A percentile compares a stretch with the other conserved stretches of the same genome.
Evolutionary conservation across 352 stramenopile species (phyloP).

Genomic region (Globisporangium apiculatum): DNA sequence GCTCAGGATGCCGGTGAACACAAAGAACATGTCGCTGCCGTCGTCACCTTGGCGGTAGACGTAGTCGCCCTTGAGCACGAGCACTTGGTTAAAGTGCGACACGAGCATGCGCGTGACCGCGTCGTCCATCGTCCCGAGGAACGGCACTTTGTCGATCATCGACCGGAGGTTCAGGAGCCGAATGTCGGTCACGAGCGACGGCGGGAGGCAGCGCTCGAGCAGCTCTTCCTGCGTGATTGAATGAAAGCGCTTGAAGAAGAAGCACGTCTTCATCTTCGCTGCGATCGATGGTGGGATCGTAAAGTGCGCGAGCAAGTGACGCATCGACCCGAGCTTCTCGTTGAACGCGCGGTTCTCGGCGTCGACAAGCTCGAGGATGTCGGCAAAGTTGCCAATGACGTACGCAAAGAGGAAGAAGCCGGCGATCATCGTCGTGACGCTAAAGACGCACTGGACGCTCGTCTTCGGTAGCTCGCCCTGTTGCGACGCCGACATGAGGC

Average conservation of each 20-base stretch:
- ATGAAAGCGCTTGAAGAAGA: slow-evolving; percentile 45
- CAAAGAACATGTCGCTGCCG: slow-evolving; percentile 54
- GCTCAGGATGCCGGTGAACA: slow-evolving; percentile 39
- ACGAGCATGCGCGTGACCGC: slow-evolving; percentile 48
- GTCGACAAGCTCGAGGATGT: slow-evolving; percentile 37
- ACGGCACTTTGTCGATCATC: slow-evolving; percentile 52
- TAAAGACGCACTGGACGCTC: slow-evolving; percentile 26
- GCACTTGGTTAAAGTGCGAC: slow-evolving; percentile 34
- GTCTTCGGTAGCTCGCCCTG: slow-evolving; percentile 30
- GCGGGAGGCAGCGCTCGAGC: slow-evolving; percentile 34
- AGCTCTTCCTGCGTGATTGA: slow-evolving; percentile 47
- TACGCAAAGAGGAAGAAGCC: slow-evolving; percentile 45
- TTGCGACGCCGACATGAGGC: slow-evolving; percentile 33
- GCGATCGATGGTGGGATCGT: slow-evolving; percentile 24
- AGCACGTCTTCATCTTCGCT: slow-evolving; percentile 37
- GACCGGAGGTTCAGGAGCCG: slow-evolving; percentile 34
- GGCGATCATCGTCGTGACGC: slow-evolving; percentile 28
- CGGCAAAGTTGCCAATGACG: slow-evolving; percentile 37
- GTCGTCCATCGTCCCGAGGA: slow-evolving; percentile 36
- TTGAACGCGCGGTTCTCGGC: slow-evolving; percentile 47
- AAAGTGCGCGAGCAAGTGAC: slow-evolving; percentile 36
- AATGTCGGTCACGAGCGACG: slow-evolving; percentile 46
- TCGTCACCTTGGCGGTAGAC: slow-evolving; percentile 37
- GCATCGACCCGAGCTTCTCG: slow-evolving; percentile 32
- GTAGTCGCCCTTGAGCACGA: slow-evolving; percentile 33